phyloP scores from a whole-genome alignment of 2,329 filamentous ascomycete species.

The Cordyceps sp. region DNA sequence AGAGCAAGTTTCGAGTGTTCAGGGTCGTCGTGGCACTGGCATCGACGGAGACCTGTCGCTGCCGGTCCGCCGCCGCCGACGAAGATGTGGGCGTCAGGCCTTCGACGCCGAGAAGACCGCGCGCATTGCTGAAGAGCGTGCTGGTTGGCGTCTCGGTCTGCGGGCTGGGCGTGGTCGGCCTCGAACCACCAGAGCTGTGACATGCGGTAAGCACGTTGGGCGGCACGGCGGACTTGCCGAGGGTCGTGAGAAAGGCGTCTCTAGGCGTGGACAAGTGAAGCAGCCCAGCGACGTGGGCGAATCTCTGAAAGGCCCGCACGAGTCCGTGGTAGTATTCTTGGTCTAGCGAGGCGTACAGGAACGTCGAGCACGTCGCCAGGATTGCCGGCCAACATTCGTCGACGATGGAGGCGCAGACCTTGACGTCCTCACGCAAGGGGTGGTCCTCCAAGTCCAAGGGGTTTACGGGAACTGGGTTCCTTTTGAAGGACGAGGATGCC shows the following conservation, averaged over 20 bases:
- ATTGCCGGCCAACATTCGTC: conserved; percentile 93
- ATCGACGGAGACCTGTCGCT: conserved; percentile 43
- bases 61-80: conserved; percentile 38
- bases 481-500: conserved; percentile 44
- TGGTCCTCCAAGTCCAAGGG: conserved; percentile 63
- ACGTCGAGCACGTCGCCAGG: conserved; percentile 87
- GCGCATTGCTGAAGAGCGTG: conserved; percentile 53
- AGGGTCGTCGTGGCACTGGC: conserved; percentile 32
- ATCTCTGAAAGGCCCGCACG: conserved; percentile 84
- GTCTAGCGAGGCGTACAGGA: conserved; percentile 80
- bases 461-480: conserved; percentile 67
- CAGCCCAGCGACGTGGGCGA: conserved; percentile 86
- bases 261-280: conserved; percentile 70
- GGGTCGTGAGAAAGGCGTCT: conserved; percentile 85
- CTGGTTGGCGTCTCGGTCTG: conserved; percentile 30
- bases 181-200: conserved; percentile 29
- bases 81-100: conserved; percentile 42
- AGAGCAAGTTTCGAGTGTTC: conserved; percentile 80
- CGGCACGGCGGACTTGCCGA: conserved; percentile 86
- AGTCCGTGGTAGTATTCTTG: conserved; percentile 86
- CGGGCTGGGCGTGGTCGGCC: conserved; percentile 25
- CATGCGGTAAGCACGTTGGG: conserved; percentile 54
- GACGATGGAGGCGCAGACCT: conserved; percentile 65
- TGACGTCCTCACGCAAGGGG: conserved; percentile 52
- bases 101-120: conserved; percentile 59